Percentiles rank a stretch among this genome's conserved stretches.
Conservation (phyloP, 2,329 filamentous ascomycete species). For the Pseudofabraea citricarpa region DNA sequence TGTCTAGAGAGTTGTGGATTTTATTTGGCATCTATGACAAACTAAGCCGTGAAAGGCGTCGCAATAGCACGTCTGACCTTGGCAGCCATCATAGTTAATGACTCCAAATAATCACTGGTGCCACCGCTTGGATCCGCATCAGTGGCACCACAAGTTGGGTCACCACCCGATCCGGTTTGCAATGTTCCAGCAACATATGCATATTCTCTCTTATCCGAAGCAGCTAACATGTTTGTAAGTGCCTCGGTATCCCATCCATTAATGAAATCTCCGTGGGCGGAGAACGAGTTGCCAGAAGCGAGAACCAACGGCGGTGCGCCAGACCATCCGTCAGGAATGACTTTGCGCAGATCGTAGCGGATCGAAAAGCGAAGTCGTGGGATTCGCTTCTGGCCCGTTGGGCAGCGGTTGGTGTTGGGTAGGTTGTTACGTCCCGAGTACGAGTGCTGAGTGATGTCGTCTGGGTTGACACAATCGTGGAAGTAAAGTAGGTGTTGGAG, state of each 20-base stretch:
- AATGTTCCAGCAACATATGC: slow-evolving; percentile 29
- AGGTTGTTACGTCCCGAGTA: slow-evolving; percentile 26
- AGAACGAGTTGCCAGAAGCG: slow-evolving; percentile 35
- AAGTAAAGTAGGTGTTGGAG: slow-evolving; percentile 40
- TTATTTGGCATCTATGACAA: no score
- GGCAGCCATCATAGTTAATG: neutral
- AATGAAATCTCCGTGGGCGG: slow-evolving; percentile 43
- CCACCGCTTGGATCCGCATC: slow-evolving; percentile 37
- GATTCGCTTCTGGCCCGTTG: slow-evolving; percentile 38
- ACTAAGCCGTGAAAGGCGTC: no score
- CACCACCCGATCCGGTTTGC: slow-evolving; percentile 26
- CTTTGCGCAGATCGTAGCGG: slow-evolving; percentile 39
- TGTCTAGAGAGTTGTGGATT: no score
- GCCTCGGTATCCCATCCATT: slow-evolving; percentile 40
- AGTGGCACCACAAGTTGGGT: slow-evolving; percentile 27
- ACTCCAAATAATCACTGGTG: slow-evolving; percentile 31
- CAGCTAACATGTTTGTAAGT: slow-evolving; percentile 35
- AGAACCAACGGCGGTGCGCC: slow-evolving; percentile 39
- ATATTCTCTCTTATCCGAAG: slow-evolving; percentile 31
- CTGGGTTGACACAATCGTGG: slow-evolving; percentile 35
- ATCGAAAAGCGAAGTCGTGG: slow-evolving; percentile 42
- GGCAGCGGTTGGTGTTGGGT: slow-evolving; percentile 32
- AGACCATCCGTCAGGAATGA: slow-evolving; percentile 38
- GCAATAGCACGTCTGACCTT: neutral
- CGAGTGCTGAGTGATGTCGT: slow-evolving; percentile 26